Evolutionary conservation across 371 early-diverging fungal species (phyloP).

Genomic region (Mucor piriformis): DNA sequence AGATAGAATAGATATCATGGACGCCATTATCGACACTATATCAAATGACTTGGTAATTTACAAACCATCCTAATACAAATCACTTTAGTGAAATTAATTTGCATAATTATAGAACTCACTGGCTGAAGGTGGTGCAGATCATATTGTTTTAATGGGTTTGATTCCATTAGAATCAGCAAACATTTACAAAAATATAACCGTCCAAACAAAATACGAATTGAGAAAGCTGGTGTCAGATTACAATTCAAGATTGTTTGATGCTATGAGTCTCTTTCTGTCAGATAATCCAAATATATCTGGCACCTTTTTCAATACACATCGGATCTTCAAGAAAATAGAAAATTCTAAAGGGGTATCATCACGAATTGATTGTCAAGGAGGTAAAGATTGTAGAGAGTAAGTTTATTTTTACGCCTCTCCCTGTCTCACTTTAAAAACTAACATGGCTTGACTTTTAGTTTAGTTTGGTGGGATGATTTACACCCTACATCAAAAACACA

Average conservation of each 20-base stretch:
- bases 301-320: slow-evolving; percentile 10
- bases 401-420: neutral
- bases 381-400: slow-evolving; percentile 14
- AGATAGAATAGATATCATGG: neutral
- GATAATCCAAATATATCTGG: neutral
- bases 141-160: slow-evolving; percentile 11
- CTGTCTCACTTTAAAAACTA: neutral
- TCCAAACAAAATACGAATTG: neutral
- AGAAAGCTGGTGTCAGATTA: slow-evolving; percentile 2
- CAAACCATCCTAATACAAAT: neutral
- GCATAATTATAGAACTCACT: neutral
- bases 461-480: slow-evolving; percentile 24
- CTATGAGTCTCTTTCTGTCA: neutral
- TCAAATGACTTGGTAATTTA: slow-evolving; percentile 4
- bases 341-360: neutral
- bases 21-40: neutral
- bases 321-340: neutral
- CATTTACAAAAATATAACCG: slow-evolving; percentile 1
- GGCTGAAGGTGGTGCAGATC: slow-evolving; percentile 2
- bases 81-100: too few relatives aligned
- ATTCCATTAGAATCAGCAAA: slow-evolving; percentile 16
- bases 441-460: neutral
- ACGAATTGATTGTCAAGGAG: slow-evolving; percentile 4
- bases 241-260: slow-evolving; percentile 2
- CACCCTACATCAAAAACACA: slow-evolving; percentile 17